phyloP scores from a whole-genome alignment of 352 stramenopile species.

The Globisporangium heterothallicum region DNA sequence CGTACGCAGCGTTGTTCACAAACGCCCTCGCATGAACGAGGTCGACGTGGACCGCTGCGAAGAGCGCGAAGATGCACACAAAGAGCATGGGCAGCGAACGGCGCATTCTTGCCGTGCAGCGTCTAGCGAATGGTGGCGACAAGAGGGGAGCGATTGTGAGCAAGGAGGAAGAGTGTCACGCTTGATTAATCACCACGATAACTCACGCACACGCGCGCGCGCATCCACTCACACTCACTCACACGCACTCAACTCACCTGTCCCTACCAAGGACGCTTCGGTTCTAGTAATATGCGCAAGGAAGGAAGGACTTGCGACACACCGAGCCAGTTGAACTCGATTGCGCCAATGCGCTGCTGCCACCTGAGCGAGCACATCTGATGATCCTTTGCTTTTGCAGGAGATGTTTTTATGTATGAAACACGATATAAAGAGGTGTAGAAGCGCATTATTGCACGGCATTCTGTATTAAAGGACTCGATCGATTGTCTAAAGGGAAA shows the following conservation, averaged over 20 bases:
- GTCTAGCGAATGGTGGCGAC: not conserved
- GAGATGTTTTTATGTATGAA: not conserved
- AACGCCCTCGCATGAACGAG: conserved; percentile 12
- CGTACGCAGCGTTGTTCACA: conserved; percentile 18
- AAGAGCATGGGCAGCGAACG: not conserved
- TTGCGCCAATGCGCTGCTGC: conserved; percentile 4
- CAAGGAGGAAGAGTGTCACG: not conserved
- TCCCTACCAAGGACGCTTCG: too few relatives aligned
- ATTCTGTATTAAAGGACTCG: not conserved
- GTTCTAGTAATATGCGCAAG: too few relatives aligned
- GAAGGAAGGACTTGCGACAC: too few relatives aligned
- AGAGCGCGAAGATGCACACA: not conserved
- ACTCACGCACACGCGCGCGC: not conserved
- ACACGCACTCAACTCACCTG: not conserved
- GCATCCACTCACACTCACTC: not conserved
- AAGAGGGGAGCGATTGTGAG: not conserved
- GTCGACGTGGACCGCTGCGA: not conserved
- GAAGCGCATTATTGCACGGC: too few relatives aligned
- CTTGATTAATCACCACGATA: conserved; percentile 5
- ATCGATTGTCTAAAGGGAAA: not conserved
- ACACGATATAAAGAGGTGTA: too few relatives aligned
- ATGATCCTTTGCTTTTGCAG: not conserved
- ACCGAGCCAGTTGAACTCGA: conserved; percentile 11
- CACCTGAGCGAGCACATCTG: not conserved
- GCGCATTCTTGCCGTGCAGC: not conserved